Conservation (phyloP, 2,329 filamentous ascomycete species). For the Rugonectria rugulosa region DNA sequence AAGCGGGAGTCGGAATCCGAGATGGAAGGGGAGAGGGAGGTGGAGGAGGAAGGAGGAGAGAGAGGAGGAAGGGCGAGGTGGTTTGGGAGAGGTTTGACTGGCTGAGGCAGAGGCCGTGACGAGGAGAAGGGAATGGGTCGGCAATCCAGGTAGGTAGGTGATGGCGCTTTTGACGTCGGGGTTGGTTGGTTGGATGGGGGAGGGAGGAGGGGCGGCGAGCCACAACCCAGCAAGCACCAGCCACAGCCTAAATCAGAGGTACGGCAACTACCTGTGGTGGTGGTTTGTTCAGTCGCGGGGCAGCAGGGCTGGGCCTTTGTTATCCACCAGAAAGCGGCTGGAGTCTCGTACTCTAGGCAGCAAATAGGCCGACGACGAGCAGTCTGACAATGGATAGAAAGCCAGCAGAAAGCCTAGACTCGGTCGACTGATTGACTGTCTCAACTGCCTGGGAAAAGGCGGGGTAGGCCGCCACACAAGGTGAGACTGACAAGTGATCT, state of each 20-base stretch:
- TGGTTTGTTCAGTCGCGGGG: background rate
- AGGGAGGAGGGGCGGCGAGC: conserved; percentile 3
- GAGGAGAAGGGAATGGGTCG: conserved; percentile 12
- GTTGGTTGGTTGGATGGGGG: conserved; percentile 6
- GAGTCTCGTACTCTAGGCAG: too few relatives aligned
- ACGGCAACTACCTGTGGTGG: too few relatives aligned
- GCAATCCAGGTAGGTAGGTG: conserved; percentile 12
- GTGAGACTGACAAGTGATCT: too few relatives aligned
- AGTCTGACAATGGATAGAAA: too few relatives aligned
- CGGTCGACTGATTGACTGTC: too few relatives aligned
- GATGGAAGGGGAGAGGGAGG: conserved; percentile 6
- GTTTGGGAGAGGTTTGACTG: conserved; percentile 28
- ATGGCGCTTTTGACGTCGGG: conserved; percentile 22
- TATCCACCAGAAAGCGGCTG: too few relatives aligned
- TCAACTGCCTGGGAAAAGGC: too few relatives aligned
- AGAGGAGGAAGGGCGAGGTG: conserved; percentile 16
- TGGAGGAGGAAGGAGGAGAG: conserved; percentile 12
- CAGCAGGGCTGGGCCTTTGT: background rate
- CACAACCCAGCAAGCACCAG: conserved; percentile 8
- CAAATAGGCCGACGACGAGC: too few relatives aligned
- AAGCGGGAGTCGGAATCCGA: conserved; percentile 10
- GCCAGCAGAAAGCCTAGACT: too few relatives aligned
- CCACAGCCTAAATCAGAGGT: background rate
- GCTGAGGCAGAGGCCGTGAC: conserved; percentile 33
- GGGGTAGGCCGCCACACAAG: too few relatives aligned